Evolutionary conservation across 257 asterid genomes (phyloP), one percentile per base, ranked within the genome.

Genomic region (Nicotiana attenuata): DNA sequence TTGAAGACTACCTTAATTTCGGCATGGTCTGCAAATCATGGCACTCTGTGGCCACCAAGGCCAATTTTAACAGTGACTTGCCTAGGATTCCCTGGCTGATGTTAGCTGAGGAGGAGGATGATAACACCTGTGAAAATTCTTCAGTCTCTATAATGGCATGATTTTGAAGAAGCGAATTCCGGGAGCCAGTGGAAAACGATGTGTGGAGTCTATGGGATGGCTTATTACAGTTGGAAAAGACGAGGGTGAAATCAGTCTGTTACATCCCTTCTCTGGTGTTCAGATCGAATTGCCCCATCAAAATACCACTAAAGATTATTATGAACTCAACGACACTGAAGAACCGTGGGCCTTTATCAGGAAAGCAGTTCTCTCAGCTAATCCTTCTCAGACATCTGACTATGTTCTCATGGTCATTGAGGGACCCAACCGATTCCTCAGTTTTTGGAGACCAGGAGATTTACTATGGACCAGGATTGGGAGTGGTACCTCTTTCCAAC

Each of bases 391-490:
- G 24, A 47, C 63, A 56, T 56, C 63, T 56, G 63, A 56, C 2
- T 56, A 56, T 19, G 10, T 17, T 56, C 63, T 56, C 63, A 56
- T 56, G 63, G 57, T 69, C 78, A 20, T 41, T 69, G 78, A 38
- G 31, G 78, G 78, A 41, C 33, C 45, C 31, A 38, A 20, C 10
- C 78, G 13, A 10, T 69, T 41, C 33, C 59, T 69, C 1, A 38
- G 78, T 69, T 69, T 69, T 5, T 69, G 35, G 78, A 69, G 57
- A 69, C 57, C 59, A 41, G 78, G 78, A 69, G 78, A 69, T 41
- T 41, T 69, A 5, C 45, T 41, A 20, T 69, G 78, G 78, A 69
- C 78, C 57, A n/a, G 78, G 31, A 20, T 41, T 20, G 13, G 19
- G n/a, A 41, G 11, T n/a, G 56, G 29, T 0, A 7, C 5, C 28